phyloP scores from a whole-genome alignment of 345 rosid genomes.

The Populus simonii region DNA sequence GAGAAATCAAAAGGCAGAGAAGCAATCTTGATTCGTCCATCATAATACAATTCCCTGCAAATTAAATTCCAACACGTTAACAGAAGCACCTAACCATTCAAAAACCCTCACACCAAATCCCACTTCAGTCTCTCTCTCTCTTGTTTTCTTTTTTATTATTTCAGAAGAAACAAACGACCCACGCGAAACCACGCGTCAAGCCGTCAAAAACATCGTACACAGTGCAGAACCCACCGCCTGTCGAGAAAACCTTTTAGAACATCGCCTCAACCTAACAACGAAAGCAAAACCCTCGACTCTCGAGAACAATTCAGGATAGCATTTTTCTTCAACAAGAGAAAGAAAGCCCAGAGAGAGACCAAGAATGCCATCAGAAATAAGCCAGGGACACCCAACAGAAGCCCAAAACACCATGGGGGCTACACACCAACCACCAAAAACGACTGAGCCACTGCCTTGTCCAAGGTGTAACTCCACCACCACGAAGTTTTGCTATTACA shows the following conservation, averaged over 20 bases:
- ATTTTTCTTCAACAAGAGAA: neutral
- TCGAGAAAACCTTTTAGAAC: neutral
- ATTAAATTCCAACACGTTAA: neutral
- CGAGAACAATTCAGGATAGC: neutral
- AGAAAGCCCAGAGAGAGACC: neutral
- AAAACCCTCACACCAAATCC: neutral
- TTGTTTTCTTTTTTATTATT: neutral
- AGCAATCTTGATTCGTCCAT: neutral
- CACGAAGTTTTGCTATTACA: conserved; percentile 71
- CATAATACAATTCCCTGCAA: neutral
- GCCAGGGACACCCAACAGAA: conserved; percentile 19
- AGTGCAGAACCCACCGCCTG: conserved; percentile 1
- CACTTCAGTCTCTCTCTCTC: neutral
- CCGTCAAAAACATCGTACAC: neutral
- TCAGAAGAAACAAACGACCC: neutral
- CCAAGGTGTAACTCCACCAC: conserved; percentile 53
- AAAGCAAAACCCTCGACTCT: neutral
- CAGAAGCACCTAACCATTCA: neutral
- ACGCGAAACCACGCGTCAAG: conserved; percentile 15
- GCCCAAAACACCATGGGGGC: conserved; percentile 13
- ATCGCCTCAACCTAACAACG: neutral
- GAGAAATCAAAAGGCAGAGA: neutral
- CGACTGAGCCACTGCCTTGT: conserved; percentile 43
- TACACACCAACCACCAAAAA: conserved; percentile 27
- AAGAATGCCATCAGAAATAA: conserved; percentile 37